Evolutionary conservation across 805 yeast genomes (phyloP), one percentile per base, ranked within the genome.

Genomic region (Starmerella riodocensis): DNA sequence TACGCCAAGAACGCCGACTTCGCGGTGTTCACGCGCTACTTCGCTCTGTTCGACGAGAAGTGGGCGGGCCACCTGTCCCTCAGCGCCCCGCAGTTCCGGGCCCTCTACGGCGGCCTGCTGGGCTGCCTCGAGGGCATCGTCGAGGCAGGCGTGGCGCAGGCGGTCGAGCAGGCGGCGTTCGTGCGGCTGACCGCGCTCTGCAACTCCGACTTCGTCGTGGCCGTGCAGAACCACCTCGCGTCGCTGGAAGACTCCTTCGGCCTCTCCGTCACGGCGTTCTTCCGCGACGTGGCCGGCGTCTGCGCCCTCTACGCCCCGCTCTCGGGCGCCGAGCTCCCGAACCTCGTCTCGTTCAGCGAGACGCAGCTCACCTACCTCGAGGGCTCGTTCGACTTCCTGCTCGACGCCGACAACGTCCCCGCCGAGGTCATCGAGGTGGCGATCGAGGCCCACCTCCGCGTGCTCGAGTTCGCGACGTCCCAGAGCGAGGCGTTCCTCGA

Each of bases 401-500:
- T 41, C 13, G 39, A 46, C 36, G 43, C 43, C 24, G 49, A 44
- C 4, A 42, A 59, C 18, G 57, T 57, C 13, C 23, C 9, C 7
- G 14, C 14, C 54, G 65, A 60, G 26, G 57, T 64, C 19, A 59
- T 77, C 40, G 81, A 77, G 29, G 19, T 26, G 17, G 42, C 52
- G 6, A 24, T 37, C 29, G 46, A 34, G n/a, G 42, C 42, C 27
- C 43, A 69, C 73, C 0, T 67, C 74, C 78, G 78, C 53, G 67
- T 76, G n/a, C 65, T 81, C 6, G 68, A 74, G 6, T 67, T 73
- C 35, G 77, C 79, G 8, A 61, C 67, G 39, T 57, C 66, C 22
- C 60, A 68, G 18, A 71, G 70, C 19, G 58, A 64, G 29, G 61
- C 70, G 27, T 65, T 66, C 14, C 51, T 64, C n/a, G 64, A 63